Evolutionary conservation across 2,329 filamentous ascomycete species (phyloP), one percentile per base, ranked within the genome.

Genomic region (Didymellaceae sp.): DNA sequence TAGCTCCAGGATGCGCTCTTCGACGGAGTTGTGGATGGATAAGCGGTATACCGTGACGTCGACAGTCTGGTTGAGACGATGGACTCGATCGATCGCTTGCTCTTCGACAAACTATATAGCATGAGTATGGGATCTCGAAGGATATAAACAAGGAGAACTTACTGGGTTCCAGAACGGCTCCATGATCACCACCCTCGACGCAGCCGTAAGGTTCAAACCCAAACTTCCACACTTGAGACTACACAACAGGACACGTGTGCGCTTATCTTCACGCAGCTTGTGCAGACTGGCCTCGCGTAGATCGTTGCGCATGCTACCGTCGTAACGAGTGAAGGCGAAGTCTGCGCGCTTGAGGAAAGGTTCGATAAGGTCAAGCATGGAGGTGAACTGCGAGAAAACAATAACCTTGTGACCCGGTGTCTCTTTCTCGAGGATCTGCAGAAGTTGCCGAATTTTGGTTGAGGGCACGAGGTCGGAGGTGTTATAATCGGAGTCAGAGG

Each of bases 101-200:
- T 99, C 94, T 78, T 99, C 94, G 25, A 99, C 91, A 68, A 99
- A 99, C 83, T 90, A 55, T 8, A 2, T n/a, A n/a, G n/a, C n/a
- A n/a, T n/a, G n/a, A n/a, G n/a, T n/a, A n/a, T n/a, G n/a, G n/a
- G n/a, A n/a, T n/a, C n/a, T n/a, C n/a, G n/a, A n/a, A n/a, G n/a
- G n/a, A n/a, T n/a, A n/a, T n/a, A n/a, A n/a, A n/a, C n/a, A n/a
- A n/a, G n/a, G n/a, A n/a, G n/a, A n/a, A 17, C 84, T 71, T 80
- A 88, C 86, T 2, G 91, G 94, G 73, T 99, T 99, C 94, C 94
- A 99, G 75, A 99, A 99, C 0, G 94, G 94, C 74, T 99, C 94
- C 33, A 99, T 80, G 62, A 99, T 96, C 43, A 99, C 86, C 3
- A 99, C 94, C 14, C 94, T 84, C 55, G 89, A 94, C 8, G 94